These are phyloP conservation scores for Solanum rostratum DNA, from an alignment of 257 asterid species.

Conservation along the genomic window DNA sequence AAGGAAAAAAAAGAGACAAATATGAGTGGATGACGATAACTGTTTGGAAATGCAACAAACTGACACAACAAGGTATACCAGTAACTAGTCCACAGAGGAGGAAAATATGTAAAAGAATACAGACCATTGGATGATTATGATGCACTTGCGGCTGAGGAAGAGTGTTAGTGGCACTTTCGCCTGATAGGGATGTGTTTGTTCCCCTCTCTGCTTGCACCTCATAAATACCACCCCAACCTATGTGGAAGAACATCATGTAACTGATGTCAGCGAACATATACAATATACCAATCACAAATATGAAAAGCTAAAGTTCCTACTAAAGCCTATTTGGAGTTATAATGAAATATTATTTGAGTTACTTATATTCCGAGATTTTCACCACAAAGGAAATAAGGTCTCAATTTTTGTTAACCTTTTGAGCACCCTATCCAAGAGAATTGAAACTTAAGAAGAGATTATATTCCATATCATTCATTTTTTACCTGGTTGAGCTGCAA, in stretches of 20 bases:
- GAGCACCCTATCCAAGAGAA: background rate
- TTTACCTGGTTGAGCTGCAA: slow-evolving; percentile 35
- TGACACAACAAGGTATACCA: background rate
- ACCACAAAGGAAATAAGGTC: background rate
- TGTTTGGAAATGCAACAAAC: background rate
- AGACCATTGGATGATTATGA: background rate
- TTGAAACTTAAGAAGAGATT: background rate
- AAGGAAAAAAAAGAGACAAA: background rate
- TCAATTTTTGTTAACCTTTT: background rate
- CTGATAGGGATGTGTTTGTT: background rate
- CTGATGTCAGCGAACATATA: background rate
- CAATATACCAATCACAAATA: background rate
- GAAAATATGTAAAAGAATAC: background rate
- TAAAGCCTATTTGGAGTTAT: background rate
- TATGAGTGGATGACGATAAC: background rate
- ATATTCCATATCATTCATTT: background rate
- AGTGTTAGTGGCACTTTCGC: background rate
- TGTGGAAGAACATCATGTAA: background rate
- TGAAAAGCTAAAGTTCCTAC: background rate
- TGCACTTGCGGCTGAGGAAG: background rate
- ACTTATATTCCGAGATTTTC: background rate
- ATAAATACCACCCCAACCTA: background rate
- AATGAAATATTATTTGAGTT: background rate
- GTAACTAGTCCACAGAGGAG: background rate
- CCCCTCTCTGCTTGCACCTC: background rate